phyloP scores from a whole-genome alignment of 352 stramenopile genomes.

The Phytophthora boehmeriae region DNA sequence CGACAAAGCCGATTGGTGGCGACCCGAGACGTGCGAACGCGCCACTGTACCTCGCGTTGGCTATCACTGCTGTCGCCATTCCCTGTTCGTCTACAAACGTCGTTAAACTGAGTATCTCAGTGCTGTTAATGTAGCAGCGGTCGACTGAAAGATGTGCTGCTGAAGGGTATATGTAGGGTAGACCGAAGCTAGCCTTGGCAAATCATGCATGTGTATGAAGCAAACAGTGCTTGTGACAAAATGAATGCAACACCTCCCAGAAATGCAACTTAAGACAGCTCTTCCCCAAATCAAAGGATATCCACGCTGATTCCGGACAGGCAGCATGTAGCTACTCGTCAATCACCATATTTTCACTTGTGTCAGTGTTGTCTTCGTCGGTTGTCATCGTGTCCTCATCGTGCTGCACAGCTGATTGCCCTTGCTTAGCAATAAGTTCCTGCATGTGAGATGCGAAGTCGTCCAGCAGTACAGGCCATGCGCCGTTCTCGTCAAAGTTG shows the following conservation, averaged over 20 bases:
- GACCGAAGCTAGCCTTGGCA: neutral
- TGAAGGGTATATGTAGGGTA: constrained; percentile 2
- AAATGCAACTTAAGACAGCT: constrained; percentile 4
- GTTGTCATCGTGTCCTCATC: constrained; percentile 38
- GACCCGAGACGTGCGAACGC: constrained; percentile 16
- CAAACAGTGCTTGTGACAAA: constrained; percentile 1
- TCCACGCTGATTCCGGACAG: constrained; percentile 1
- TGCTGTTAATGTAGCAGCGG: too few relatives aligned
- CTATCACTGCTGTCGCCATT: constrained; percentile 27
- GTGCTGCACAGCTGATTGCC: constrained; percentile 47
- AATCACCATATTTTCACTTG: constrained; percentile 55
- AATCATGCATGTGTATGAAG: neutral
- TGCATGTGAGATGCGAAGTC: constrained; percentile 82
- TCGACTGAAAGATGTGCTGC: constrained; percentile 7
- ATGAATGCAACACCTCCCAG: neutral
- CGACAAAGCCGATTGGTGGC: constrained; percentile 15
- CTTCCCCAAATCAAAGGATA: neutral
- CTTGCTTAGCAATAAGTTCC: constrained; percentile 50
- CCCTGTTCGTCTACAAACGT: constrained; percentile 36
- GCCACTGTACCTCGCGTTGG: constrained; percentile 27
- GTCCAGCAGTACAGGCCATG: constrained; percentile 86
- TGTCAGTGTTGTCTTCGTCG: constrained; percentile 37
- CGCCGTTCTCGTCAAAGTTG: constrained; percentile 89
- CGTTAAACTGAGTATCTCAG: constrained; percentile 16
- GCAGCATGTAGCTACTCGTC: constrained; percentile 36